Evolutionary conservation across 345 rosid species (phyloP).

Genomic region (Eucalyptus camaldulensis): DNA sequence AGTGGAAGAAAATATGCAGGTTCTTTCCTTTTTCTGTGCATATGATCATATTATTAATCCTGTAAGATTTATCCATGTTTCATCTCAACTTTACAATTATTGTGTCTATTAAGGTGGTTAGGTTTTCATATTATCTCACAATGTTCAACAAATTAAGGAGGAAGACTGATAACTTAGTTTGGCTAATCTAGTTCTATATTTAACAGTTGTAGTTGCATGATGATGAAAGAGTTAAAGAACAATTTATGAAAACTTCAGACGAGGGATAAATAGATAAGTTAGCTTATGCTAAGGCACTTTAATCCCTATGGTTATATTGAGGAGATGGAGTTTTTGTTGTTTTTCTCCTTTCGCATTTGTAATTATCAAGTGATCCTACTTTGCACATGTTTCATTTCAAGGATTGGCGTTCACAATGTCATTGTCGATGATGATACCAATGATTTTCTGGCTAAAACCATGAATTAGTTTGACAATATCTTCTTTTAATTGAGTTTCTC

Average conservation of each 20-base stretch:
- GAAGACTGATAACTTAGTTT: not conserved
- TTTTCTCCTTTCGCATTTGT: not conserved
- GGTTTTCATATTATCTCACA: not conserved
- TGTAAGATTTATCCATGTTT: not conserved
- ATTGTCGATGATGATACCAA: not conserved
- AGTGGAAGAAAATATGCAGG: slow-evolving; percentile 12
- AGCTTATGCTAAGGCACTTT: not conserved
- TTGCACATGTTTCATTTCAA: not conserved
- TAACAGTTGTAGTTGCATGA: not conserved
- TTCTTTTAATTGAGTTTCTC: not conserved
- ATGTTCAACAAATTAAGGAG: not conserved
- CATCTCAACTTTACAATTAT: not conserved
- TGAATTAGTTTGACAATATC: not conserved
- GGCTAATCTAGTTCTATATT: not conserved
- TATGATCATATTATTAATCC: not conserved
- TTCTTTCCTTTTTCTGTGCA: not conserved
- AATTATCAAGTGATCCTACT: not conserved
- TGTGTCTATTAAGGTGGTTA: not conserved
- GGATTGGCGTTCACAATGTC: not conserved
- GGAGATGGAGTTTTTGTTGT: not conserved
- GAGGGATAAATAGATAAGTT: not conserved
- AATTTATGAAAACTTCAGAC: not conserved
- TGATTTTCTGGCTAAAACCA: not conserved
- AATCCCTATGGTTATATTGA: not conserved
- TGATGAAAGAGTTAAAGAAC: not conserved